Percentiles rank a stretch among this genome's conserved stretches.
Conservation (phyloP, 108 stramenopile species). For the Pseudonitzschia multistriata region DNA sequence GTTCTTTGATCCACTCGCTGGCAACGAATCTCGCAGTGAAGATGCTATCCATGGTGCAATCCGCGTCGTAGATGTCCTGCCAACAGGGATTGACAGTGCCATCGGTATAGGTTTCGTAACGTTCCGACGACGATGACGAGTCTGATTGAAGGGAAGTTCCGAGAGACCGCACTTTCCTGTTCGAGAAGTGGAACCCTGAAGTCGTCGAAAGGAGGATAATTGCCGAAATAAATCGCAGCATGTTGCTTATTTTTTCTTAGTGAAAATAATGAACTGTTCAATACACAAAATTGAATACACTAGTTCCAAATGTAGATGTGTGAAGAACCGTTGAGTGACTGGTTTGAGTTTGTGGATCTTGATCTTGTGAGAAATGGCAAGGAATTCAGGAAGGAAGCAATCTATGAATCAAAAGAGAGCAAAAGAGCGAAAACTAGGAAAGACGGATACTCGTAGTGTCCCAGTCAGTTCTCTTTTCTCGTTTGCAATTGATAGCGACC, state of each 20-base stretch:
- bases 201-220: neutral
- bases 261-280: no score
- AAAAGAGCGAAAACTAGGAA: neutral
- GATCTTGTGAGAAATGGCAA: no score
- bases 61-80: conserved; percentile 64
- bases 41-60: conserved; percentile 52
- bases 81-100: conserved; percentile 48
- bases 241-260: neutral
- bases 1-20: conserved; percentile 56
- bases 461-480: no score
- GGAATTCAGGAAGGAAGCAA: neutral
- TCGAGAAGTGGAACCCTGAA: neutral
- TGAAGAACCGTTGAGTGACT: no score
- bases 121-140: neutral
- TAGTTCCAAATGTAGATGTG: no score
- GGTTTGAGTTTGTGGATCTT: no score
- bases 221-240: neutral
- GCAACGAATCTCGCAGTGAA: conserved; percentile 54
- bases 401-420: neutral
- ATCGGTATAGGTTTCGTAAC: neutral
- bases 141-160: neutral
- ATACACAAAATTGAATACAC: no score
- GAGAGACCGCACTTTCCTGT: neutral
- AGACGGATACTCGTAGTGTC: no score
- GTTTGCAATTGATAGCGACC: neutral